Base-by-base conservation (phyloP, 2,329 filamentous ascomycete genomes). In the Sporothrix euskadiensis region DNA sequence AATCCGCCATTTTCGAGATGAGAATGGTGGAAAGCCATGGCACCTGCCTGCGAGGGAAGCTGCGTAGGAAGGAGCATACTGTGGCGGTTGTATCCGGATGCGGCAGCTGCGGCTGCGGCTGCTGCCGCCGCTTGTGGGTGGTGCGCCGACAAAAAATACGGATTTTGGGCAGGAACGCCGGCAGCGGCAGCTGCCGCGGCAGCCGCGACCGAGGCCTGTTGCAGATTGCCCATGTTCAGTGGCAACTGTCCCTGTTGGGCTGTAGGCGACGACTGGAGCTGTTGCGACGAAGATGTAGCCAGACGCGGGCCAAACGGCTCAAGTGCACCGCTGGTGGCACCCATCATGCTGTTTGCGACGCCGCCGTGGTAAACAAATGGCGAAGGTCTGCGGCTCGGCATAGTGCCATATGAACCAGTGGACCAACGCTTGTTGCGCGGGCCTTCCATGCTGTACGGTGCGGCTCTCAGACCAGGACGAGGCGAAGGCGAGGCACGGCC, bases 401-500 rank as follows among this genome's bases (percentile, higher is more conserved):
- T 81, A 1, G 89, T 87, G 26, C 87, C 89, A 74, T 91, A 93
- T 3, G 90, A 92, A 16, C 91, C 91, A 3, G 92, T 94, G 26
- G 92, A 94, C 91, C 92, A 94, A 76, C 92, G 86, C 84, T 94
- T 93, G 79, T 86, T 89, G 75, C 90, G 87, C 63, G 85, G 85
- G 71, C 85, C 87, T 63, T 93, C 91, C 69, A 93, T 85, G 69
- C 84, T 90, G 82, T 94, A 94, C 0, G 92, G 92, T 22, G 89
- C 90, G 56, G 91, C 88, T 75, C 91, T 88, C 79, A 91, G 85
- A 72, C 86, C 89, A 44, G 89, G 89, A 61, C 91, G 87, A 30
- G 92, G 91, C 44, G 91, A 92, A 52, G 91, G 91, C 63, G 91
- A 93, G 14, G 90, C 90, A 56, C 91, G 87, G 30, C 91, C 90